Conservation (phyloP, 768 basidiomycete species). For the Bullera alba region DNA sequence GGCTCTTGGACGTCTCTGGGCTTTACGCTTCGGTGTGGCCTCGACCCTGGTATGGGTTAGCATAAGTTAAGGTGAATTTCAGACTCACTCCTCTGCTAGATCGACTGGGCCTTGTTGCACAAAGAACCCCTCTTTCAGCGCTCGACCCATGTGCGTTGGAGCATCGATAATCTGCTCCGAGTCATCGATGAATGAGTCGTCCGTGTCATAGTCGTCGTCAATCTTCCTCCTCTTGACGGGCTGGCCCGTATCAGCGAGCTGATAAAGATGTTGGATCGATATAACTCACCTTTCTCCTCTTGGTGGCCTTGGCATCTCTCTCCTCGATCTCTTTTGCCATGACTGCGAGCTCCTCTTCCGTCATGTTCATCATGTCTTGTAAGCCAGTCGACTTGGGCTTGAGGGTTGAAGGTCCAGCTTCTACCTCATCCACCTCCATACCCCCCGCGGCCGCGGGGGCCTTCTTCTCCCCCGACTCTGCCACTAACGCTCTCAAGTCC, state of each 20-base stretch:
- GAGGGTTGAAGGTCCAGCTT: not conserved
- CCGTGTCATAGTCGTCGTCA: conserved; percentile 78
- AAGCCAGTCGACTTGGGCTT: not conserved
- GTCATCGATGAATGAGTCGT: conserved; percentile 96
- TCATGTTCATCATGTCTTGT: not conserved
- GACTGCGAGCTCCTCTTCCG: conserved; percentile 23
- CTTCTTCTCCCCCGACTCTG: not conserved
- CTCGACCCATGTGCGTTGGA: conserved; percentile 81
- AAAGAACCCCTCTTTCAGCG: conserved; percentile 75
- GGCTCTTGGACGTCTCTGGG: conserved; percentile 6
- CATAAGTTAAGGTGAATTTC: not conserved
- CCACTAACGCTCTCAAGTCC: not conserved
- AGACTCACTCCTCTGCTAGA: conserved; percentile 59
- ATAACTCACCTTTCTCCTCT: conserved; percentile 26
- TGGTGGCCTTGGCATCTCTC: conserved; percentile 25
- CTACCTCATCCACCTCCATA: not conserved
- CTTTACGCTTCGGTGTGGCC: conserved; percentile 1
- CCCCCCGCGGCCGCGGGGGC: conserved; percentile 2
- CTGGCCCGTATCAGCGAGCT: too few species aligned
- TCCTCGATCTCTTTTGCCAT: conserved; percentile 32
- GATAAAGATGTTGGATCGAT: too few species aligned
- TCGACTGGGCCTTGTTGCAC: conserved; percentile 84
- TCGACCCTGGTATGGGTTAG: conserved; percentile 3
- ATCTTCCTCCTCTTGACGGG: conserved; percentile 39
- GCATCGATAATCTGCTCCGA: conserved; percentile 85